phyloP scores from a whole-genome alignment of 108 stramenopile species.

The Nitzschia putrida region DNA sequence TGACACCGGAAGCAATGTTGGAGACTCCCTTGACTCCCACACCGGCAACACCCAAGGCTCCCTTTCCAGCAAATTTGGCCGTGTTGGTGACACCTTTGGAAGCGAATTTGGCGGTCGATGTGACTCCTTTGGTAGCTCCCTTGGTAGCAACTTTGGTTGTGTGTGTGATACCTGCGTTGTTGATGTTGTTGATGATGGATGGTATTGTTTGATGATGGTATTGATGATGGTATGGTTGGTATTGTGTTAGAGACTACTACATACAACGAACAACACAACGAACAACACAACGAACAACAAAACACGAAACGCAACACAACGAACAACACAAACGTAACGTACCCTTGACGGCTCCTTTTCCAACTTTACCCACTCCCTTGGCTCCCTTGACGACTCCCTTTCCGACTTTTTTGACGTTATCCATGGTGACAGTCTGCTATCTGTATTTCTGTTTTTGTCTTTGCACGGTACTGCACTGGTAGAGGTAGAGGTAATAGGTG shows the following conservation, averaged over 20 bases:
- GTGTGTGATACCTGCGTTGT: constrained; percentile 22
- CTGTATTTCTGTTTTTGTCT: no score
- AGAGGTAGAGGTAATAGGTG: no score
- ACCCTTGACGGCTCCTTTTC: constrained; percentile 35
- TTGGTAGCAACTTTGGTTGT: constrained; percentile 32
- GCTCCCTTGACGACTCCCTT: constrained; percentile 37
- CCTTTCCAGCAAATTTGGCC: constrained; percentile 34
- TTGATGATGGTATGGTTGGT: no score
- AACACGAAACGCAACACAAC: no score
- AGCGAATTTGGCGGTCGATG: constrained; percentile 30
- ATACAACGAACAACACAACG: no score
- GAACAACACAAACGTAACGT: no score
- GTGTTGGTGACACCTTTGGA: constrained; percentile 27
- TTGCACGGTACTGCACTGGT: no score
- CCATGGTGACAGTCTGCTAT: no score
- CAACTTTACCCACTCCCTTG: constrained; percentile 32
- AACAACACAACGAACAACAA: no score
- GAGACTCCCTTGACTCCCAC: constrained; percentile 11
- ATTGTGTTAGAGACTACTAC: no score
- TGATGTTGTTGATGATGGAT: no score
- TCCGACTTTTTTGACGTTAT: constrained; percentile 29
- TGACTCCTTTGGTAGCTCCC: constrained; percentile 21
- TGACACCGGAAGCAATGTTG: constrained; percentile 13
- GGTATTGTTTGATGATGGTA: no score
- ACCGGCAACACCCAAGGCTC: constrained; percentile 1